These are phyloP conservation scores for Saururus chinensis DNA, from an alignment of 164 flowering plant species.

Conservation along the genomic window DNA sequence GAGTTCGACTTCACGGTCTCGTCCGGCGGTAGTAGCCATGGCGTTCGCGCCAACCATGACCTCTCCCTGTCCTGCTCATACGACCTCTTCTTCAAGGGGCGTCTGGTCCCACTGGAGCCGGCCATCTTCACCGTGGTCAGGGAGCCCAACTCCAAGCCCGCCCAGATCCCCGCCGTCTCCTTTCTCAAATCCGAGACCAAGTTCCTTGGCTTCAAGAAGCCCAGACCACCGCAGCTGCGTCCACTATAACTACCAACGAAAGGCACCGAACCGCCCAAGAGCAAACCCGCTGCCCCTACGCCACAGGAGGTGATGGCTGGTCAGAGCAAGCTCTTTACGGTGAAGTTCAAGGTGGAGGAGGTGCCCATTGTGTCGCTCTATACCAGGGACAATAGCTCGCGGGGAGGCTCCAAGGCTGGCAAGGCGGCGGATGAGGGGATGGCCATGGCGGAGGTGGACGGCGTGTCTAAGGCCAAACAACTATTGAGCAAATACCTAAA, in stretches of 20 bases:
- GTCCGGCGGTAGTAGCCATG: slow-evolving; percentile 7
- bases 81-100: slow-evolving; percentile 61
- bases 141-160: slow-evolving; percentile 21
- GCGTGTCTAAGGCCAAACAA: no score
- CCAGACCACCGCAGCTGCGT: slow-evolving; percentile 17
- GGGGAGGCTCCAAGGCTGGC: slow-evolving; percentile 15
- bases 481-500: no score
- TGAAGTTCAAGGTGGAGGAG: slow-evolving; percentile 73
- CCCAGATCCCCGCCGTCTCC: slow-evolving; percentile 29
- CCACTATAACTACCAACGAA: no score
- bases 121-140: slow-evolving; percentile 10
- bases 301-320: slow-evolving; percentile 5
- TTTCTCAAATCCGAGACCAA: slow-evolving; percentile 48
- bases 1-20: no score
- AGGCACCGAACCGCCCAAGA: no score
- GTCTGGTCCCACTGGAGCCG: no score
- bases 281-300: no score
- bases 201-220: slow-evolving; percentile 55
- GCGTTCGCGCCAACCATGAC: not conserved
- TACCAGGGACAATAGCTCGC: slow-evolving; percentile 43
- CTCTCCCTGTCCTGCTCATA: slow-evolving; percentile 44
- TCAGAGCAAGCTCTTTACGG: slow-evolving; percentile 36
- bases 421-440: no score
- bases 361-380: slow-evolving; percentile 56
- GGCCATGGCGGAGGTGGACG: no score